Base-by-base conservation (phyloP, 768 basidiomycete species). In the Mycena vitilis region DNA sequence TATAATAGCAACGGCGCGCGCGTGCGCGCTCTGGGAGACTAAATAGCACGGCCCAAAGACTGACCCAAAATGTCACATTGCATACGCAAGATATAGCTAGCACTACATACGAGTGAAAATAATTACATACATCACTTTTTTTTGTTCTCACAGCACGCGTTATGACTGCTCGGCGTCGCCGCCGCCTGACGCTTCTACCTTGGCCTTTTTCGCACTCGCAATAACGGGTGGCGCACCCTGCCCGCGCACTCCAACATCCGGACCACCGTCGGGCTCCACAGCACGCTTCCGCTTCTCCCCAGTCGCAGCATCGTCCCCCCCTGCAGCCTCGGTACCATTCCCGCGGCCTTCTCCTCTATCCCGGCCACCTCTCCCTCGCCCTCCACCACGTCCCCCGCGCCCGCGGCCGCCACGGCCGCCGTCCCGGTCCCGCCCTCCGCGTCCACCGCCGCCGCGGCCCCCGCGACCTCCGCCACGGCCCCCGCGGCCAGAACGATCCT, bases 211-310 rank as follows among this genome's bases (percentile, higher is more conserved):
- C 44, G 78, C 77, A 55, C 78, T 78, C 64, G 82, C 80, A 60
- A 86, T 71, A 2, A 75, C 70, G 47, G 87, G 87, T 13, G 93
- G 93, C 4, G 89, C 89, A 38, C 80, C 83, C 10, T 81, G 83
- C 0, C 92, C 92, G 25, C 92, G 85, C 13, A 88, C 77, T 12
- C 92, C 92, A 34, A 85, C 83, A 72, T 90, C 87, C 4, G 89
- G 87, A 0, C 90, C 93, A 71, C 92, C 93, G 73, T 94, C 93
- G 2, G 92, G 92, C 74, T 94, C 93, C 0, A 92, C 83, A 1
- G 85, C 89, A 45, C 91, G 87, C 77, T 94, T 95, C 66, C 93
- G 83, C 81, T 95, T 95, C 71, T 91, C 91, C 36, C 91, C 92
- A 2, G 81, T 77, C 66, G 82, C 81, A 48, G 87, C 88, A 10